These are phyloP conservation scores for Pestalotiopsis sp. DNA, from an alignment of 2,329 filamentous ascomycete species.

Conservation along the genomic window DNA sequence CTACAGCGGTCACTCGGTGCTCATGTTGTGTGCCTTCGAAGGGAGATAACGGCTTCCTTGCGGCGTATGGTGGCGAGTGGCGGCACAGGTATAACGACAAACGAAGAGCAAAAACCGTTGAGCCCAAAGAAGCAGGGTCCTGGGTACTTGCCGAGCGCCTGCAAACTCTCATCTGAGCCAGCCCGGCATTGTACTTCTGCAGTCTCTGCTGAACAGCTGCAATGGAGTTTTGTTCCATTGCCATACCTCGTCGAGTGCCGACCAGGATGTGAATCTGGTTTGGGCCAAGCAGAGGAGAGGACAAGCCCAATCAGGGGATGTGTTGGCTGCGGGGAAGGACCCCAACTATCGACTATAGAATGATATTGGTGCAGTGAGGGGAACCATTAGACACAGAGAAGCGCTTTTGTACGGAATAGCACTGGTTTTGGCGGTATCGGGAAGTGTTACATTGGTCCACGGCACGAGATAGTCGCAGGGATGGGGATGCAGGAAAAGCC, in stretches of 20 bases:
- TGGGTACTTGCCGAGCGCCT: background rate
- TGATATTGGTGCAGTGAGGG: background rate
- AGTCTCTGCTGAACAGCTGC: background rate
- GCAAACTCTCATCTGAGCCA: background rate
- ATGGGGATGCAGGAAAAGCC: background rate
- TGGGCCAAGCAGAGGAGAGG: background rate
- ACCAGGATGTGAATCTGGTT: background rate
- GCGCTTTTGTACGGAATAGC: background rate
- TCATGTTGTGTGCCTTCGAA: background rate
- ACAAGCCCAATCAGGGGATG: background rate
- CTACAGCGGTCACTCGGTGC: background rate
- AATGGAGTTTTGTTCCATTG: background rate
- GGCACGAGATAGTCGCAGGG: background rate
- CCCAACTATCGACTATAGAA: constrained; percentile 5
- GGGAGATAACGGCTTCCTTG: background rate
- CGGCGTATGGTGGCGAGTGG: background rate
- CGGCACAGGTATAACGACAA: background rate
- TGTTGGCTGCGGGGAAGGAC: background rate
- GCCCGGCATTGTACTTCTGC: background rate
- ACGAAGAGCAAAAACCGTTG: background rate
- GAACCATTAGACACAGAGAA: background rate
- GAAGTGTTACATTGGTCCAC: background rate
- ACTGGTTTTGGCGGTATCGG: background rate
- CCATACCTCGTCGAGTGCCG: background rate
- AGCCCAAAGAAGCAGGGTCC: background rate